Evolutionary conservation across 495 filamentous ascomycete species (phyloP), one percentile per base, ranked within the genome.

Genomic region (Parathielavia hyrcaniae): DNA sequence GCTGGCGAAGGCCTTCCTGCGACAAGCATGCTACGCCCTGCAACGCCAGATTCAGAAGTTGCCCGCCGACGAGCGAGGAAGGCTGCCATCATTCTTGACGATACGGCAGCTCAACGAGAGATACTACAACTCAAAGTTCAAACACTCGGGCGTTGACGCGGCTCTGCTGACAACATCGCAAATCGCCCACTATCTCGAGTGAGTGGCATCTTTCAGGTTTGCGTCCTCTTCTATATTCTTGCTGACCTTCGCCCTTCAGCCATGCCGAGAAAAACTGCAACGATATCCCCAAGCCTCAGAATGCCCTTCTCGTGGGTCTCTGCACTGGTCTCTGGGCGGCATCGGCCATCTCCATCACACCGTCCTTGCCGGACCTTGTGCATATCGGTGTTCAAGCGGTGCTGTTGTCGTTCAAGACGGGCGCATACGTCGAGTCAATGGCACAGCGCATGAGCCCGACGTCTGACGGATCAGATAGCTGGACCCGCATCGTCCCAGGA

Each of bases 131-230:
- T 78, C 79, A 51, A 75, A 72, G 6, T 59, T 75, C 17, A 86
- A 84, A 65, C 79, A 85, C 54, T 71, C 81, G 11, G 81, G 84
- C 65, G 61, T 83, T 70, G 77, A 90, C 64, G 87, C 83, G 61
- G 83, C 83, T 9, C 72, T 91, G 58, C 75, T 88, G 36, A 85
- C 82, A 46, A 81, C 87, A 45, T 79, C 86, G 34, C 87, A 93
- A 66, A 64, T 91, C 23, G 85, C 80, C 46, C 83, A 86, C 61
- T 91, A 88, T 61, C 86, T 91, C 58, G 81, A 87, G 86, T 90
- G 76, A 79, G 83, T 73, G n/a, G 30, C 17, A 26, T 43, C 54
- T 32, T 55, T 43, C 47, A 19, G n/a, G 14, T 46, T 38, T 13
- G n/a, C 49, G 5, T 17, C 16, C 40, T 45, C 20, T 39, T 20